phyloP scores from a whole-genome alignment of 306 rosid species.

The Citrullus colocynthis region DNA sequence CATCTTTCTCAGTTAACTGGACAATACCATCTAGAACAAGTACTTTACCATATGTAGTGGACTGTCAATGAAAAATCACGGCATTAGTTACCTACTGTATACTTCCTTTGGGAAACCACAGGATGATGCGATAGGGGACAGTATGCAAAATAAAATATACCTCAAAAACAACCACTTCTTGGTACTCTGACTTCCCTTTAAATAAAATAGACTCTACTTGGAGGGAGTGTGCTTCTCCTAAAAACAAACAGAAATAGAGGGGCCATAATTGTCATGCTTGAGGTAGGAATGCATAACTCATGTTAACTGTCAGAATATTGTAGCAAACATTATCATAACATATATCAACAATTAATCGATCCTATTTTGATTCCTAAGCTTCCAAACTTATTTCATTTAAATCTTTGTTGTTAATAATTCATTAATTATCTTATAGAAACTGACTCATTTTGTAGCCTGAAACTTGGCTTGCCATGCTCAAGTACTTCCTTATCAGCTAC shows the following conservation, averaged over 20 bases:
- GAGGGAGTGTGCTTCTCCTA: background rate
- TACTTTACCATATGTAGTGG: constrained; percentile 5
- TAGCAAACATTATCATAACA: background rate
- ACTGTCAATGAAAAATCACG: background rate
- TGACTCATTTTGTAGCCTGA: background rate
- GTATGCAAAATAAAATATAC: background rate
- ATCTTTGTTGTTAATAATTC: background rate
- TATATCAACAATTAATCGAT: background rate
- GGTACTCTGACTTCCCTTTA: constrained; percentile 1
- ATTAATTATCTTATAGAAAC: background rate
- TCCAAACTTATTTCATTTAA: background rate
- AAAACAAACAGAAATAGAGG: background rate
- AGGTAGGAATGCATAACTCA: background rate
- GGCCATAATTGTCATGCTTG: background rate
- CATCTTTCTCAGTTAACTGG: constrained; percentile 1
- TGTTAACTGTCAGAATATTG: background rate
- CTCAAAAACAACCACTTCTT: constrained; percentile 7
- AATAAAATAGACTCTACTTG: background rate
- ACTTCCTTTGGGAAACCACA: background rate
- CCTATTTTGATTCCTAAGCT: background rate
- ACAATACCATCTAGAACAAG: constrained; percentile 8
- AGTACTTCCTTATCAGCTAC: background rate
- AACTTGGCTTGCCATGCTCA: background rate
- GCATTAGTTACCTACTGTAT: background rate
- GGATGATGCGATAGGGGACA: background rate